Percentiles rank a stretch among this genome's conserved stretches.
These are phyloP conservation scores for Metrosideros polymorpha DNA, from an alignment of 441 rosid species.

Conservation along the genomic window DNA sequence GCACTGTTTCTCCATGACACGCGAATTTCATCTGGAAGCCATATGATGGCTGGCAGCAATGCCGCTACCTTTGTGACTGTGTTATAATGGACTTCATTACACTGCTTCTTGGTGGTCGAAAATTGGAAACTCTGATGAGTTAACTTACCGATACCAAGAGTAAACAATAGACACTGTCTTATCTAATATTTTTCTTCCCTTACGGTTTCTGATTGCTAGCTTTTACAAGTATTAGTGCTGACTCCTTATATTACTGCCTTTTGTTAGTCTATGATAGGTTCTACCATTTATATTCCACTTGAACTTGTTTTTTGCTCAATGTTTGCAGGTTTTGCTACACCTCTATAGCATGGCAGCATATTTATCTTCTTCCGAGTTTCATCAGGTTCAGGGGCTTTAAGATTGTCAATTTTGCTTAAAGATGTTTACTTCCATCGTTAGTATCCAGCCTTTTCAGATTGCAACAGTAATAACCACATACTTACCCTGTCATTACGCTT, in stretches of 20 bases:
- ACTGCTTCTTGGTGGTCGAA: background rate
- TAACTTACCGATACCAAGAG: background rate
- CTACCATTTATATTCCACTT: background rate
- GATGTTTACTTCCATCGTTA: background rate
- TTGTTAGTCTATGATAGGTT: background rate
- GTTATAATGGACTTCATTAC: background rate
- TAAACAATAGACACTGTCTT: background rate
- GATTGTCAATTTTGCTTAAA: background rate
- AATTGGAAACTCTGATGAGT: background rate
- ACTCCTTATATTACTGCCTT: background rate
- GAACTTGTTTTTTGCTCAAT: background rate
- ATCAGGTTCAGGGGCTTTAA: background rate
- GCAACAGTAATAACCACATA: background rate
- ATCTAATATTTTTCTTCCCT: background rate
- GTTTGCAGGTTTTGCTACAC: conserved; percentile 2
- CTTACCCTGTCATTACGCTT: background rate
- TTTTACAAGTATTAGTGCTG: background rate
- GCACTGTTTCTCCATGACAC: background rate
- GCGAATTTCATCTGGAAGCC: background rate
- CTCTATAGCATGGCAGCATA: background rate
- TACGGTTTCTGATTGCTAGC: background rate
- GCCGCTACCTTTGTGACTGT: background rate
- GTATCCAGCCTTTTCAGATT: background rate
- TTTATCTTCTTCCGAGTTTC: background rate
- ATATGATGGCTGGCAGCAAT: background rate